Percentiles rank a stretch among this genome's conserved stretches.
phyloP scores from a whole-genome alignment of 176 grass and related monocot genomes.

The Carex pumila region DNA sequence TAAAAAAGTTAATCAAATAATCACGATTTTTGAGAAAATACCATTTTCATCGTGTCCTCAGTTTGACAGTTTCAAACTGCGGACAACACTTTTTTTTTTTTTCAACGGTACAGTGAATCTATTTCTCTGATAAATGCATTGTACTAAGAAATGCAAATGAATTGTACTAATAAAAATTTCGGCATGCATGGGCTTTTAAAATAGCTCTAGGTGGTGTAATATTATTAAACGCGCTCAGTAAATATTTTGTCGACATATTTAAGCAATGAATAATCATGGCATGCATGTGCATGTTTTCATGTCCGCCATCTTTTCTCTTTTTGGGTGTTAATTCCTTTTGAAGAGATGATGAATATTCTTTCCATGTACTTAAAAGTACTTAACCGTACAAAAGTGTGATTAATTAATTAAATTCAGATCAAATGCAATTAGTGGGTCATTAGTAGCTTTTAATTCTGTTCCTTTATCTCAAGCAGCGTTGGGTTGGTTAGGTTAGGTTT shows the following conservation, averaged over 20 bases:
- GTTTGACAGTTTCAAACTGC: too few relatives aligned
- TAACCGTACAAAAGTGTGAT: constrained; percentile 4
- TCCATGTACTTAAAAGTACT: background rate
- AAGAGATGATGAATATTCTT: background rate
- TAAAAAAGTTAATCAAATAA: too few relatives aligned
- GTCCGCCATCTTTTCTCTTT: background rate
- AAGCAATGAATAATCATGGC: background rate
- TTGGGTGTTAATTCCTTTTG: background rate
- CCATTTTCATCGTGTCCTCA: too few relatives aligned
- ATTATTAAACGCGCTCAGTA: background rate
- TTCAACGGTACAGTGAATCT: too few relatives aligned
- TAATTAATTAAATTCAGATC: background rate
- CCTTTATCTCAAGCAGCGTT: background rate
- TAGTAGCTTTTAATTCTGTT: background rate
- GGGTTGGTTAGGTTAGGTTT: background rate
- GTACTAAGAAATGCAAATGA: too few relatives aligned
- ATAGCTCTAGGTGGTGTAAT: background rate
- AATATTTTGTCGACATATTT: background rate
- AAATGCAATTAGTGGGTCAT: constrained; percentile 17
- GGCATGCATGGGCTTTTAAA: background rate
- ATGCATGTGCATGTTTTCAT: background rate
- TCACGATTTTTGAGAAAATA: too few relatives aligned
- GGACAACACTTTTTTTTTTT: too few relatives aligned
- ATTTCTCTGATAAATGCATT: too few relatives aligned
- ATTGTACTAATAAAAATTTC: too few relatives aligned